phyloP scores from a whole-genome alignment of 2,329 filamentous ascomycete species.

The Talaromyces sp. region DNA sequence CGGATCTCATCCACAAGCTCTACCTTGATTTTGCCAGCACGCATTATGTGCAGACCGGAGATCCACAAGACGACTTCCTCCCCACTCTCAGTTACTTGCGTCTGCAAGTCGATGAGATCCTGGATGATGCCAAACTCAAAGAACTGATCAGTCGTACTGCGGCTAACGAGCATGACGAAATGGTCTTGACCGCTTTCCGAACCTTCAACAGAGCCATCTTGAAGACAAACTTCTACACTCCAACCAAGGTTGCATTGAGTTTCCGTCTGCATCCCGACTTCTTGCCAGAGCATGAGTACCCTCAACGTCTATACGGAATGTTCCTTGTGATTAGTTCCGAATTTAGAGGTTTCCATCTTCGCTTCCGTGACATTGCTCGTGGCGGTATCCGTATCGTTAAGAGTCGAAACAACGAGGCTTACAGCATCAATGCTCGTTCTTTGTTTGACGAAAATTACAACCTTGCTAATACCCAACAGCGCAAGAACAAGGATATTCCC shows the following conservation, averaged over 20 bases:
- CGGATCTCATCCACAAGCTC: slow-evolving; percentile 76
- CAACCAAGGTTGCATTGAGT: slow-evolving; percentile 95
- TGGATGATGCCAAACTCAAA: slow-evolving; percentile 70
- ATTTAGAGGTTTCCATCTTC: slow-evolving; percentile 93
- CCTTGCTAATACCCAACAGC: slow-evolving; percentile 94
- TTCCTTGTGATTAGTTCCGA: slow-evolving; percentile 97
- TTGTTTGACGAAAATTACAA: slow-evolving; percentile 99
- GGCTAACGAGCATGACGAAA: slow-evolving; percentile 89
- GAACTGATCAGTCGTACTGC: slow-evolving; percentile 76
- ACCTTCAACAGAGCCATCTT: slow-evolving; percentile 91
- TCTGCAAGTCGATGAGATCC: slow-evolving; percentile 66
- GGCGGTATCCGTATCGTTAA: slow-evolving; percentile 98
- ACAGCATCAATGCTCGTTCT: slow-evolving; percentile 91
- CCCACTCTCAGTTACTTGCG: slow-evolving; percentile 66
- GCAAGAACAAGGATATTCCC: slow-evolving; percentile 99
- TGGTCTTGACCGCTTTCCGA: slow-evolving; percentile 96
- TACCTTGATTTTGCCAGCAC: slow-evolving; percentile 90
- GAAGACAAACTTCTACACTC: slow-evolving; percentile 98
- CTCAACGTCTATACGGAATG: slow-evolving; percentile 93
- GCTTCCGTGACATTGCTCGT: slow-evolving; percentile 94
- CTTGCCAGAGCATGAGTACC: slow-evolving; percentile 87
- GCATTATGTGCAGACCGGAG: slow-evolving; percentile 69
- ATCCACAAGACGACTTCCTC: slow-evolving; percentile 63
- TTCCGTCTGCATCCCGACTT: slow-evolving; percentile 83
- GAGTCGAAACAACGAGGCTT: slow-evolving; percentile 92